Evolutionary conservation across 305 asterid genomes (phyloP).

Genomic region (Fraxinus sp.): DNA sequence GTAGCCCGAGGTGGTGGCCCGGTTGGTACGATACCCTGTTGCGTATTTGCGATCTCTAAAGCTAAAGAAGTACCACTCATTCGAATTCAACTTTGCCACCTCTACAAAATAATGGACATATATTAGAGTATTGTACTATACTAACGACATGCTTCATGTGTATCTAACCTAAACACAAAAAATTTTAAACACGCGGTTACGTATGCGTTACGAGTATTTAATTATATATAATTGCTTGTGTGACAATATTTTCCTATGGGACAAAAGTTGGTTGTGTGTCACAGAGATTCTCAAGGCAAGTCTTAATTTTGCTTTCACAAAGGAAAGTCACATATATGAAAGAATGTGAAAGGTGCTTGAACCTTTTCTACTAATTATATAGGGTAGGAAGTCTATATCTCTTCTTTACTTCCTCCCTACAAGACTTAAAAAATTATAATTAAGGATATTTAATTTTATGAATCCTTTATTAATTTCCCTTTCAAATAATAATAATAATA

Average conservation of each 20-base stretch:
- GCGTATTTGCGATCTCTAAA: slow-evolving; percentile 87
- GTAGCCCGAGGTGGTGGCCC: slow-evolving; percentile 81
- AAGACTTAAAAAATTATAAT: not conserved
- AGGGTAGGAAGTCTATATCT: slow-evolving; percentile 47
- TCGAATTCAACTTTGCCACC: slow-evolving; percentile 77
- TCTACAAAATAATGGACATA: slow-evolving; percentile 38
- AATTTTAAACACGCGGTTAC: not conserved
- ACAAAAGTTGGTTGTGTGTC: slow-evolving; percentile 59
- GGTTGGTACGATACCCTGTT: slow-evolving; percentile 67
- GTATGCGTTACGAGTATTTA: slow-evolving; percentile 10
- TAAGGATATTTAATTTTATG: not conserved
- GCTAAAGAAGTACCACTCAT: slow-evolving; percentile 92
- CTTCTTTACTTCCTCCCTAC: slow-evolving; percentile 32
- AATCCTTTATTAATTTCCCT: not conserved
- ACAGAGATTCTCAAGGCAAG: slow-evolving; percentile 37
- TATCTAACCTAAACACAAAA: not conserved
- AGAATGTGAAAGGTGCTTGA: slow-evolving; percentile 32
- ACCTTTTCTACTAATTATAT: slow-evolving; percentile 24
- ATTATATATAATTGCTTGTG: slow-evolving; percentile 32
- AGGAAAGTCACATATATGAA: slow-evolving; percentile 34
- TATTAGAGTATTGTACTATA: not conserved
- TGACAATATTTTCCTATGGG: slow-evolving; percentile 41
- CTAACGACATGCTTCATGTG: not conserved
- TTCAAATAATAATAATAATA: not conserved
- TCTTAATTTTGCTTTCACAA: slow-evolving; percentile 32